These are phyloP conservation scores for Yamadazyma membranifaciens DNA, from an alignment of 1,139 yeast species.

Conservation along the genomic window DNA sequence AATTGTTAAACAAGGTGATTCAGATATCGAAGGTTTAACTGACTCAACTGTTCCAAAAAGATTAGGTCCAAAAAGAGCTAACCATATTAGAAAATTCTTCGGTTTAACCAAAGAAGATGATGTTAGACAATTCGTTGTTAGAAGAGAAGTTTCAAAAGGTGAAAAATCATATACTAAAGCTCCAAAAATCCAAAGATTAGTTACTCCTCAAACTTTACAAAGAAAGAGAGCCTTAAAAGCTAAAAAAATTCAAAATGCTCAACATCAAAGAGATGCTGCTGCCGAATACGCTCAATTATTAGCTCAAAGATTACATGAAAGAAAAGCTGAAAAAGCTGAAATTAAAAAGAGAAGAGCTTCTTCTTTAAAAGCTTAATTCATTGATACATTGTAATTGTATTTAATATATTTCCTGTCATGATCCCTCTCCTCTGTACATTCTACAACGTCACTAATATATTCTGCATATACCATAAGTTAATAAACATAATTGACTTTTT, in stretches of 20 bases:
- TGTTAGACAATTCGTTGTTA: slow-evolving; percentile 91
- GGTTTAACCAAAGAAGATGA: slow-evolving; percentile 98
- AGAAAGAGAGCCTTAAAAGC: slow-evolving; percentile 98
- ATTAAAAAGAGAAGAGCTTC: slow-evolving; percentile 99
- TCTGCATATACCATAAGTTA: too few species aligned
- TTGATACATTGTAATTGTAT: slow-evolving; percentile 19
- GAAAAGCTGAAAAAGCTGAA: slow-evolving; percentile 98
- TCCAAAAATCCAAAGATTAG: slow-evolving; percentile 99
- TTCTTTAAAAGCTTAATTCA: slow-evolving; percentile 78
- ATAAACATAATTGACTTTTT: too few species aligned
- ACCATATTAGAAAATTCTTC: slow-evolving; percentile 98
- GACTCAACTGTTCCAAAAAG: slow-evolving; percentile 95
- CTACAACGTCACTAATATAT: too few species aligned
- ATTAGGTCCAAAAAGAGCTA: slow-evolving; percentile 99
- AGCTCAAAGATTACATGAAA: slow-evolving; percentile 97
- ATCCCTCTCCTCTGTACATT: not conserved
- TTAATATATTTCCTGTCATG: slow-evolving; percentile 17
- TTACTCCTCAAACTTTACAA: slow-evolving; percentile 98
- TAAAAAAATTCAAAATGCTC: slow-evolving; percentile 94
- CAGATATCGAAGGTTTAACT: slow-evolving; percentile 94
- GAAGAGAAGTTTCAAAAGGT: slow-evolving; percentile 98
- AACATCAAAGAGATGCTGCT: slow-evolving; percentile 99
- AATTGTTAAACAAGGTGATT: slow-evolving; percentile 96
- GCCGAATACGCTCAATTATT: slow-evolving; percentile 99
- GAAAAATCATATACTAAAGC: slow-evolving; percentile 99